Base-by-base conservation (phyloP, 2,329 filamentous ascomycete species). In the Mycosphaerella sp. region DNA sequence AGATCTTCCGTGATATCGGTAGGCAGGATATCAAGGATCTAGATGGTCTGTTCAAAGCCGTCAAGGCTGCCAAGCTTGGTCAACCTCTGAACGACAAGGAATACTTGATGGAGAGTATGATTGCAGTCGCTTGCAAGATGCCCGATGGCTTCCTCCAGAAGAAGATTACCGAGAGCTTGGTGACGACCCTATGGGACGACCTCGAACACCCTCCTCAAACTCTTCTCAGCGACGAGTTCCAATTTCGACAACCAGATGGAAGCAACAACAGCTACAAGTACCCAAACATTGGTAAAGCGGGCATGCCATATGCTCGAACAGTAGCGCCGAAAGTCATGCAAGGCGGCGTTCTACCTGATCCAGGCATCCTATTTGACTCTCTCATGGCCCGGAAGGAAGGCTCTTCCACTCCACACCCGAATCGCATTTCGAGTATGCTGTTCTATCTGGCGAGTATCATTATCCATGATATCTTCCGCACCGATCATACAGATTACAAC, bases 361-460 rank as follows among this genome's bases (percentile, higher is more conserved):
- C 84, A 0, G 80, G 79, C 14, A 70, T 83, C 12, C 71, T 88
- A 2, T 88, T 88, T 53, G 84, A 87, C 65, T 78, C 77, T 17
- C 64, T 87, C 21, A 78, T 87, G 74, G 80, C 79, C 13, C 77
- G 84, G 21, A 76, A 78, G 52, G 68, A 75, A n/a, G 79, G 80
- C 54, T 75, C 80, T 54, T 60, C 60, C n/a, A 54, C 50, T 32
- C 73, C 81, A 49, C 86, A 88, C 64, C 82, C 84, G 0, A 84
- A 84, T 44, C 78, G 80, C n/a, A 81, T 89, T 36, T 89, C 85
- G 0, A 84, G 82, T 59, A 81, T 88, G 70, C 71, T 90, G 13
- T 88, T 87, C 66, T 88, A 89, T 58, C 72, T 87, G 39, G 86
- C 85, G 0, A 81, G 84, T 6, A 84, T 90, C 61, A 77, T 78